Base-by-base conservation (phyloP, 1,284 basidiomycete genomes). In the Fomes fomentarius region DNA sequence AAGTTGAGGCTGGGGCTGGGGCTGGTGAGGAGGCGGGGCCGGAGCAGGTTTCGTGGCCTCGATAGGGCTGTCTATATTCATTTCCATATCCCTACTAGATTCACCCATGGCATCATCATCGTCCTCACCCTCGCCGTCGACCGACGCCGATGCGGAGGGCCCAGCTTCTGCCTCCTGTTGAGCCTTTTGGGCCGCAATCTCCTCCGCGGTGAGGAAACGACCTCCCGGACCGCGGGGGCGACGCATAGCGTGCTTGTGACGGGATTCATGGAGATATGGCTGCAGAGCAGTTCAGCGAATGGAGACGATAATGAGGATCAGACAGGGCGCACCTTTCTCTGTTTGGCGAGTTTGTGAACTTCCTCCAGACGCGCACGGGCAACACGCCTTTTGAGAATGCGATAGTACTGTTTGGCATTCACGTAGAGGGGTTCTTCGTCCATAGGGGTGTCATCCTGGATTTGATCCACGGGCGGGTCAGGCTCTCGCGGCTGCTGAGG, bases 211-310 rank as follows among this genome's bases (percentile, higher is more conserved):
- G 62, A 98, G 84, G 78, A 98, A 98, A 28, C 96, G 87, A 19
- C 96, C 96, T 25, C 97, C 96, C 34, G 96, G 96, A 1, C 96
- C 96, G 58, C 97, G 83, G 14, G 96, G 96, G 31, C 96, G 85
- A 39, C 95, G 88, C 87, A 98, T 97, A 14, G 96, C 96, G 74
- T 99, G 97, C 63, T 95, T 94, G 77, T 99, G 96, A 41, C 96
- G 86, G 22, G 94, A 96, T 71, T 98, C 96, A 66, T 98, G 96
- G 24, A 98, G 85, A 75, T 98, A 98, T 1, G 96, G 96, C 94
- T 98, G 57, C 38, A 22, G 49, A 52, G 26, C 53, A 46, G 38
- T n/a, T 33, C 58, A 52, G 37, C 37, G 28, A 46, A 45, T 28
- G 50, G 31, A 34, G 21, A 37, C 19, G 44, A 33, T 26, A 41